Evolutionary conservation across 306 rosid genomes (phyloP), one percentile per base, ranked within the genome.

Genomic region (Castanopsis chinensis): DNA sequence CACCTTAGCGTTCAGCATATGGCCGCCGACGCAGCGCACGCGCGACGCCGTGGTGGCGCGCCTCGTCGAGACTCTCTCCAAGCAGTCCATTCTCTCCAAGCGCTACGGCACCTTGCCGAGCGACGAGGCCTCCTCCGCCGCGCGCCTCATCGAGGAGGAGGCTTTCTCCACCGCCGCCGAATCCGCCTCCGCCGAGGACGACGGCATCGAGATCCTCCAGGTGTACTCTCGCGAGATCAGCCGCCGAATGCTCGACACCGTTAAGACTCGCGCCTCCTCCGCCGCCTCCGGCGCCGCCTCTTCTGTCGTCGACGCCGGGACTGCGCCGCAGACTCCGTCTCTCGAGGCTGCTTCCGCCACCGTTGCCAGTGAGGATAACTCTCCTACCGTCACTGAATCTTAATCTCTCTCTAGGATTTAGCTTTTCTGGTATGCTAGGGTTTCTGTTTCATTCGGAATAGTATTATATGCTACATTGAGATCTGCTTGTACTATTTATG

Each of bases 11-110:
- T 93, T 93, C 87, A 91, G 88, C 91, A 86, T 96, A 5, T 96
- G 99, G 99, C 99, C 99, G 3, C 98, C 99, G 52, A 81, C 98
- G 7, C 90, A 96, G 78, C 94, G 92, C 76, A 96, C 99, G 8
- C 99, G 99, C 77, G 93, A 91, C 6, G 98, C 98, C 57, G 98
- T 96, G 76, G 81, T 88, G 73, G 76, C 71, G 32, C 99, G 97
- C 76, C 73, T 96, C 27, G 85, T 89, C 71, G 98, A 93, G 83
- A 93, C 97, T 60, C 91, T 96, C 17, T 86, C 92, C n/a, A 82
- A 91, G 45, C 85, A 92, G 11, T 93, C 97, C 51, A 90, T 94
- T 76, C 98, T 96, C 82, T 96, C 99, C 68, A 90, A 90, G 81
- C 99, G 98, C 78, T 96, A 91, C 85, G 99, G 98, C 19, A 90